phyloP scores from a whole-genome alignment of 352 stramenopile genomes.

The Globisporangium barbulae region DNA sequence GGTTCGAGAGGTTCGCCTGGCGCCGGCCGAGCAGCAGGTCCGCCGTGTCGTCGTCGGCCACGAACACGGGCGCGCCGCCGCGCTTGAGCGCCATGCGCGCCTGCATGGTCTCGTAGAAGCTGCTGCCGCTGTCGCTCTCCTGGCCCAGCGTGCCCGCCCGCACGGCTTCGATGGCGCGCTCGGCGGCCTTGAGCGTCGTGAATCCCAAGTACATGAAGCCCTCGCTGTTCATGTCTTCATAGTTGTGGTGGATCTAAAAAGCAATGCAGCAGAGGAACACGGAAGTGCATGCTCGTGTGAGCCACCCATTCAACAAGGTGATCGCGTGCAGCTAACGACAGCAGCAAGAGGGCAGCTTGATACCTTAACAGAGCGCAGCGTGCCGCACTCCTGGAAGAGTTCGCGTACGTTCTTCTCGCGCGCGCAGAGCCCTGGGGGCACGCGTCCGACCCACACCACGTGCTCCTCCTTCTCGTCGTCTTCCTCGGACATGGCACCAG shows the following conservation, averaged over 20 bases:
- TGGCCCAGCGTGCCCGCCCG: slow-evolving; percentile 17
- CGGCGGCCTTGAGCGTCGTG: slow-evolving; percentile 30
- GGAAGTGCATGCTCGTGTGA: background rate
- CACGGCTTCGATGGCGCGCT: slow-evolving; percentile 35
- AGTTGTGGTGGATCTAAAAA: slow-evolving; percentile 63
- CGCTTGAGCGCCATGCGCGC: slow-evolving; percentile 41
- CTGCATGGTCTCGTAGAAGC: slow-evolving; percentile 33
- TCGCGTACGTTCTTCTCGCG: slow-evolving; percentile 42
- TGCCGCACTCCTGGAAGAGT: slow-evolving; percentile 46
- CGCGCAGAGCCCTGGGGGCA: slow-evolving; percentile 57
- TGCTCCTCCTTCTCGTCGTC: slow-evolving; percentile 12
- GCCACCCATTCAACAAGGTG: background rate
- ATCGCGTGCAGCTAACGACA: background rate
- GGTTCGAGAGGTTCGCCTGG: slow-evolving; percentile 20
- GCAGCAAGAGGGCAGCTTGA: background rate
- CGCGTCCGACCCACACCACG: slow-evolving; percentile 50
- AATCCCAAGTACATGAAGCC: slow-evolving; percentile 75
- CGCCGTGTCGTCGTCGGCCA: slow-evolving; percentile 33
- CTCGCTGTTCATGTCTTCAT: slow-evolving; percentile 46
- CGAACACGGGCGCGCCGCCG: slow-evolving; percentile 24
- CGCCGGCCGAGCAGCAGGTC: slow-evolving; percentile 56
- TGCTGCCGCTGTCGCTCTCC: slow-evolving; percentile 12
- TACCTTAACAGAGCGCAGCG: slow-evolving; percentile 47
- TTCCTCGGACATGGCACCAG: background rate
- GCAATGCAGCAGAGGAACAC: background rate